phyloP scores from a whole-genome alignment of 805 yeast genomes.

The Wickerhamiella sergipiensis region DNA sequence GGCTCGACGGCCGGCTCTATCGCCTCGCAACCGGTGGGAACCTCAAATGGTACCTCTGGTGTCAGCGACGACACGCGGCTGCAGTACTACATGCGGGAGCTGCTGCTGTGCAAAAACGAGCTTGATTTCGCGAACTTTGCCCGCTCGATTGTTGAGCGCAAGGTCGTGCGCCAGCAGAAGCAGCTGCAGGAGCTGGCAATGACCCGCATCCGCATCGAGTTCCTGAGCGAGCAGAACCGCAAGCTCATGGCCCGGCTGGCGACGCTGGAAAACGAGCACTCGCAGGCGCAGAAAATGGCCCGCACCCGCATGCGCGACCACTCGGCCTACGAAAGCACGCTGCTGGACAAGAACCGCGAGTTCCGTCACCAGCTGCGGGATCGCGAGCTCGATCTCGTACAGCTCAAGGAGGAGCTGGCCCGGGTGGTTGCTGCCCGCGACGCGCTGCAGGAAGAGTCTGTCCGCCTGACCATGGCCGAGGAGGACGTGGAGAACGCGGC shows the following conservation, averaged over 20 bases:
- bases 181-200: constrained; percentile 20
- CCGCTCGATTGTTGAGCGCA: constrained; percentile 33
- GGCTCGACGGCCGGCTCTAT: neutral
- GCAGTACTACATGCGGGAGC: constrained; percentile 44
- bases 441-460: constrained; percentile 16
- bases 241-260: constrained; percentile 18
- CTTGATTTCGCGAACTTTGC: constrained; percentile 44
- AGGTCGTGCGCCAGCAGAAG: constrained; percentile 25
- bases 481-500: constrained; percentile 23
- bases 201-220: constrained; percentile 21
- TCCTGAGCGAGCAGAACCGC: constrained; percentile 20
- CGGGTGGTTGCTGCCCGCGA: constrained; percentile 6
- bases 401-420: neutral
- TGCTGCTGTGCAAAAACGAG: constrained; percentile 44
- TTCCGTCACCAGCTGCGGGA: constrained; percentile 11
- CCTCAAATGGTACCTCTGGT: neutral
- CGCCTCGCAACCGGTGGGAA: neutral
- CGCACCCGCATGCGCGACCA: constrained; percentile 24
- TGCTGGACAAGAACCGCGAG: constrained; percentile 23
- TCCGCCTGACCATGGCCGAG: constrained; percentile 20
- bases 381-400: neutral
- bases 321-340: constrained; percentile 25
- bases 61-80: constrained; percentile 14
- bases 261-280: constrained; percentile 20
- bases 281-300: constrained; percentile 21